A percentile compares a stretch with the other conserved stretches of the same genome.
phyloP scores from a whole-genome alignment of 1,284 basidiomycete genomes.

The Gomphus bonarii region DNA sequence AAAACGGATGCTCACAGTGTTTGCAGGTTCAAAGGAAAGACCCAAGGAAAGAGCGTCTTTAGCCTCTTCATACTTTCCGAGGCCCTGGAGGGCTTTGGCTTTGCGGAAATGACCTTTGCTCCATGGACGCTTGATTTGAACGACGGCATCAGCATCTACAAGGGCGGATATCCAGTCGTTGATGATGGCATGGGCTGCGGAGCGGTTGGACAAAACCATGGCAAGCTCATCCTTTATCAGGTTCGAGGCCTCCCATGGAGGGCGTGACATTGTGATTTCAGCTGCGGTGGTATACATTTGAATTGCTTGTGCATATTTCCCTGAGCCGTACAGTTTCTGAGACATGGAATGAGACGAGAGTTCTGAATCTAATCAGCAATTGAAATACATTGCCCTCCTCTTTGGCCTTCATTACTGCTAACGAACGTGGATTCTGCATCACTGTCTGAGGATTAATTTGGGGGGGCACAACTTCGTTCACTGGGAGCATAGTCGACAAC shows the following conservation, averaged over 20 bases:
- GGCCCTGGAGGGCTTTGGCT: constrained; percentile 77
- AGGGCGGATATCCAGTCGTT: constrained; percentile 77
- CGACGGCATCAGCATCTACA: constrained; percentile 87
- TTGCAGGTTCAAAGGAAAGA: constrained; percentile 83
- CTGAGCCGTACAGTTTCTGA: constrained; percentile 67
- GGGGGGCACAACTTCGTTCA: constrained; percentile 65
- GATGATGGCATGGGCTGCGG: constrained; percentile 72
- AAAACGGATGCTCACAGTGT: constrained; percentile 40
- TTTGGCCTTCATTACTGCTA: constrained; percentile 67
- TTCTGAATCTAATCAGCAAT: background rate
- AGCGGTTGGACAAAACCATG: constrained; percentile 84
- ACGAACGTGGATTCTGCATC: constrained; percentile 62
- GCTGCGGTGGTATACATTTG: constrained; percentile 79
- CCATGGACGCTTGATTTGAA: constrained; percentile 80
- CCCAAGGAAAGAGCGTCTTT: constrained; percentile 77
- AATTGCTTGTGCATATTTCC: constrained; percentile 69
- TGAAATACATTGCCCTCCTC: constrained; percentile 79
- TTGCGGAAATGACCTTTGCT: constrained; percentile 93
- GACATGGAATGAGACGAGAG: background rate
- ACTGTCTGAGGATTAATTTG: constrained; percentile 60
- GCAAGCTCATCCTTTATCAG: constrained; percentile 85
- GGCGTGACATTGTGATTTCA: constrained; percentile 72
- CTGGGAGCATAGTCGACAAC: constrained; percentile 57
- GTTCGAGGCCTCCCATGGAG: constrained; percentile 82
- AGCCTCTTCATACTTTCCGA: constrained; percentile 67